Evolutionary conservation across 495 filamentous ascomycete genomes (phyloP), one percentile per base, ranked within the genome.

Genomic region (Penicillium mononematosum): DNA sequence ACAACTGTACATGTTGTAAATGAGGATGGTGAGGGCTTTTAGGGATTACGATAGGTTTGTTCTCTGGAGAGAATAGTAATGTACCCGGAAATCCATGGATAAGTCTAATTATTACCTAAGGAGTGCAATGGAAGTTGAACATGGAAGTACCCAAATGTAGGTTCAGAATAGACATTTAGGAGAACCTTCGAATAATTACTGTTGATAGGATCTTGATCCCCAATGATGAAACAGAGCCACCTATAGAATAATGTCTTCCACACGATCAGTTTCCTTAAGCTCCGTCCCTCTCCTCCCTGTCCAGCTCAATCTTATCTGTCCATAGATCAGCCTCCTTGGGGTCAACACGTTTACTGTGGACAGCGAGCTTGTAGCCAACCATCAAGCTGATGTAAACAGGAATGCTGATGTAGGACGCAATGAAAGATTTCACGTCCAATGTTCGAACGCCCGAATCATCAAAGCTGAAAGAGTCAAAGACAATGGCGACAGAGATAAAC

Each of bases 371-470:
- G 65, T 90, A 85, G 4, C 88, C 88, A 32, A 84, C 63, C 64
- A 90, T 82, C 68, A 90, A 75, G 39, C 79, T 69, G 0, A 93
- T 58, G 63, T 89, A 93, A n/a, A 92, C 64, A 5, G 88, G 86
- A 56, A 95, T 88, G 22, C 87, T 88, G 4, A 90, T 78, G 63
- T 91, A 92, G 4, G 84, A 85, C 0, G 88, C 90, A 63, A 94
- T 73, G 65, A 92, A 90, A 52, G 83, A 87, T 60, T 80, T 78
- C 53, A 83, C 81, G 49, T 84, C 75, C 58, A 84, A 80, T 12
- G 74, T 74, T 7, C 78, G 72, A 36, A 77, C 78, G 12, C 57
- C 56, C 1, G 53, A 44, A 2, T 56, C 54, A 2, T 56, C 54
- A 8, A 68, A 66, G 16, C 76, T 64, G 59, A 91, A 90, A 9